Evolutionary conservation across 495 filamentous ascomycete species (phyloP).

Genomic region (Hypoxylon fuscum): DNA sequence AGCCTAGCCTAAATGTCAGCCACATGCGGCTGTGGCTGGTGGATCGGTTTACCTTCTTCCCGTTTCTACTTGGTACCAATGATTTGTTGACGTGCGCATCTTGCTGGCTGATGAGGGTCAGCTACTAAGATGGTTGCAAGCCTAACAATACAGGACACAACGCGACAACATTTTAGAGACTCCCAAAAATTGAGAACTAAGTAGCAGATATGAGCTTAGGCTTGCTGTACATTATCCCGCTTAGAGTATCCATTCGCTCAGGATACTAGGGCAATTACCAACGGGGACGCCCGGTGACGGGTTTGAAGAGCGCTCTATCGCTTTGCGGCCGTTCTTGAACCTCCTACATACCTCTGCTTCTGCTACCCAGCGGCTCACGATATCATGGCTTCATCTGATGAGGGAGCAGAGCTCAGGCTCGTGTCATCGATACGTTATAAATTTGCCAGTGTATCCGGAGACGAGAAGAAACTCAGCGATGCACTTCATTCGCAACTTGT

Average conservation of each 20-base stretch:
- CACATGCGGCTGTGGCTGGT: slow-evolving; percentile 22
- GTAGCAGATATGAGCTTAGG: too few relatives aligned
- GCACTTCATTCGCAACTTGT: slow-evolving; percentile 82
- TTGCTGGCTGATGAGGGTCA: slow-evolving; percentile 42
- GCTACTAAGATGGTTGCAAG: slow-evolving; percentile 7
- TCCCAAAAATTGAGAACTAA: too few relatives aligned
- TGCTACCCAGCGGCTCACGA: background rate
- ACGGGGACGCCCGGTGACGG: too few relatives aligned
- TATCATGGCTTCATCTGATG: slow-evolving; percentile 48
- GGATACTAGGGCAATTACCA: too few relatives aligned
- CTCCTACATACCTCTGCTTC: background rate
- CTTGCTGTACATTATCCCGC: too few relatives aligned
- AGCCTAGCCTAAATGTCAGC: background rate
- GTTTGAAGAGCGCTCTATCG: too few relatives aligned
- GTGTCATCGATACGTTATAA: slow-evolving; percentile 90
- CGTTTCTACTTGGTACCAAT: slow-evolving; percentile 17
- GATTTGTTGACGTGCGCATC: slow-evolving; percentile 43
- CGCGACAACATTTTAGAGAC: too few relatives aligned
- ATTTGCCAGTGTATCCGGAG: slow-evolving; percentile 80
- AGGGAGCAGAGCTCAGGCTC: slow-evolving; percentile 82
- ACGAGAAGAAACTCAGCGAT: slow-evolving; percentile 81
- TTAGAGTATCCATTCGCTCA: too few relatives aligned
- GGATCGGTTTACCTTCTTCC: slow-evolving; percentile 28
- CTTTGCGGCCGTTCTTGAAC: too few relatives aligned
- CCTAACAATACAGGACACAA: too few relatives aligned